Conservation (phyloP, 148 eudicot genomes). For the Nepenthes gracilis region DNA sequence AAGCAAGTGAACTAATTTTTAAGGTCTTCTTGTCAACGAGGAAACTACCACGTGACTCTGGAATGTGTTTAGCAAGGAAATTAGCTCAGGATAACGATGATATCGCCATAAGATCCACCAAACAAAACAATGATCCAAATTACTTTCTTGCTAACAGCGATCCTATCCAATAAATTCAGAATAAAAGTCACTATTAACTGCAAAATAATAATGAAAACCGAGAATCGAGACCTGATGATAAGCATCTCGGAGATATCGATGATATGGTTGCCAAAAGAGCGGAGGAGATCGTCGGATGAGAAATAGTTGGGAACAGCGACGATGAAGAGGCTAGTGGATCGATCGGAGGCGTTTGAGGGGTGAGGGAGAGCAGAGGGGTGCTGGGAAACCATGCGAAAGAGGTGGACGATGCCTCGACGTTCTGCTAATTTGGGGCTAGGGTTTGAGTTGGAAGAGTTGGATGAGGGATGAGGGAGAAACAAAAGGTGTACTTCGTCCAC, state of each 20-base stretch:
- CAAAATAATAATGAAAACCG: background rate
- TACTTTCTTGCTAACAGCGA: too few species aligned
- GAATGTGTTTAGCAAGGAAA: too few species aligned
- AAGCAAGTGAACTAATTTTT: too few species aligned
- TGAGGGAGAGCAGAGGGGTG: slow-evolving; percentile 19
- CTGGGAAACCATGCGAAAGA: slow-evolving; percentile 43
- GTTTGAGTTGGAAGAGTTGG: slow-evolving; percentile 16
- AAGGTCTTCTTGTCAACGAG: too few species aligned
- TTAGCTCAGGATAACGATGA: too few species aligned
- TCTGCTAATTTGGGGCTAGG: slow-evolving; percentile 28
- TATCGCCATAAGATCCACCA: too few species aligned
- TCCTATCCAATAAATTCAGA: too few species aligned
- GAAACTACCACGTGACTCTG: too few species aligned
- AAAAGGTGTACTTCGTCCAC: slow-evolving; percentile 49
- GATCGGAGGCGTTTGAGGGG: slow-evolving; percentile 20
- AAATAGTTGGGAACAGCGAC: slow-evolving; percentile 81
- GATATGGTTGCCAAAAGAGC: slow-evolving; percentile 43
- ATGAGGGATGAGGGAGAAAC: slow-evolving; percentile 16
- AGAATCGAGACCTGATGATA: slow-evolving; percentile 43
- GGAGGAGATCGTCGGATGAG: slow-evolving; percentile 56
- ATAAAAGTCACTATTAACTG: too few species aligned
- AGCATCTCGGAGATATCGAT: slow-evolving; percentile 35
- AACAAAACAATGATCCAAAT: too few species aligned
- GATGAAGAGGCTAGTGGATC: slow-evolving; percentile 45
- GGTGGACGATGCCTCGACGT: slow-evolving; percentile 59